Base-by-base conservation (phyloP, 345 rosid species). In the Pistacia integerrima region DNA sequence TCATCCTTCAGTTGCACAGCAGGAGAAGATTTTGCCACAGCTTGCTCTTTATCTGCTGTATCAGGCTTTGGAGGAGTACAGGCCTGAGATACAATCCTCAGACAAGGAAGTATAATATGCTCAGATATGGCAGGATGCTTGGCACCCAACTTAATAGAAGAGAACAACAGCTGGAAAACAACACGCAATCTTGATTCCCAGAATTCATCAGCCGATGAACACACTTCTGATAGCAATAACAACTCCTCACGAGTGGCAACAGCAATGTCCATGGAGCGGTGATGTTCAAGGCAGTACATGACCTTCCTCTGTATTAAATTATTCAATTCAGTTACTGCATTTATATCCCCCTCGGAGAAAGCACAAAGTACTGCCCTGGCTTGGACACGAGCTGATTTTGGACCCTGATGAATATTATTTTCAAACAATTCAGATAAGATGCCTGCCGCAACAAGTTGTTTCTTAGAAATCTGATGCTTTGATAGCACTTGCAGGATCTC, bases 21-120 rank as follows among this genome's bases (percentile, higher is more conserved):
- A 70, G 89, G 69, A 79, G 85, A 68, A 70, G 93, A 82, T 80
- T 90, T 91, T 64, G 82, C 92, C 30, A 51, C 52, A 28, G 74
- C 82, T 80, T 87, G 92, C 59, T 91, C 99, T 87, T 91, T 93
- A 74, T 89, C 99, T 69, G 84, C 82, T n/a, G 89, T 64, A 84
- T 96, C 94, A 75, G 97, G 91, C 89, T 93, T 96, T 62, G 99
- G 99, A 83, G 98, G 99, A 80, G 99, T 93, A 79, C 98, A 93
- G 41, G 97, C 97, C 86, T 88, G 91, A 82, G 97, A 93, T 76
- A 93, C 86, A 67, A 96, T 92, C 88, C 95, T 93, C 78, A 93
- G 87, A 81, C 98, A 96, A 66, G 99, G 99, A 81, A 96, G 99
- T 81, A 96, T 92, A 69, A 96, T 87, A 80, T 93, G 95, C 88